Evolutionary conservation across 140 eudicot species (phyloP).

Genomic region (Flaveria floridana): DNA sequence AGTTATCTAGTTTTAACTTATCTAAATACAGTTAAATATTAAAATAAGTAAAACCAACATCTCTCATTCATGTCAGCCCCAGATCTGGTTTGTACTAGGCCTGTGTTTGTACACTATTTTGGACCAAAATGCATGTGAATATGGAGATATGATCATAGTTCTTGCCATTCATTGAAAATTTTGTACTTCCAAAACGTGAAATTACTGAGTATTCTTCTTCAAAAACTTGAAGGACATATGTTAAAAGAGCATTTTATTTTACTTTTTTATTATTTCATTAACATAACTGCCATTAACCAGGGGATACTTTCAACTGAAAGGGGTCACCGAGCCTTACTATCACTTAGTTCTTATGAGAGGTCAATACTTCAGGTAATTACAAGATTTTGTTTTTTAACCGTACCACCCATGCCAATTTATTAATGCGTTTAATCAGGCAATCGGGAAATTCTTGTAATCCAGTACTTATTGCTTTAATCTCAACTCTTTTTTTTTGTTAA

Average conservation of each 20-base stretch:
- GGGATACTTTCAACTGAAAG: slow-evolving; percentile 96
- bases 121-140: slow-evolving; percentile 15
- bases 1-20: not conserved
- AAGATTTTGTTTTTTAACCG: not conserved
- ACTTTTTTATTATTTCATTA: slow-evolving; percentile 14
- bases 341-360: slow-evolving; percentile 74
- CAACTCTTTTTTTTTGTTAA: not conserved
- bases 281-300: slow-evolving; percentile 40
- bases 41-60: not conserved
- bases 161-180: not conserved
- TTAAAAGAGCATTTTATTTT: not conserved
- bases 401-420: slow-evolving; percentile 14
- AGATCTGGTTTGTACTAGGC: not conserved
- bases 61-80: not conserved
- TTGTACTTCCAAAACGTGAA: slow-evolving; percentile 6
- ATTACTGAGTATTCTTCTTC: slow-evolving; percentile 2
- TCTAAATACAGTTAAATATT: not conserved
- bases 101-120: not conserved
- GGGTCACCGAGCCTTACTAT: slow-evolving; percentile 69
- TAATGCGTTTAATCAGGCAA: not conserved
- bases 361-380: slow-evolving; percentile 77
- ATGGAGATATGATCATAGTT: not conserved
- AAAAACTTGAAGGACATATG: not conserved
- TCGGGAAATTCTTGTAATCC: slow-evolving; percentile 1
- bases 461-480: slow-evolving; percentile 15